phyloP scores from a whole-genome alignment of 345 rosid genomes.

The Populus pruinosa region DNA sequence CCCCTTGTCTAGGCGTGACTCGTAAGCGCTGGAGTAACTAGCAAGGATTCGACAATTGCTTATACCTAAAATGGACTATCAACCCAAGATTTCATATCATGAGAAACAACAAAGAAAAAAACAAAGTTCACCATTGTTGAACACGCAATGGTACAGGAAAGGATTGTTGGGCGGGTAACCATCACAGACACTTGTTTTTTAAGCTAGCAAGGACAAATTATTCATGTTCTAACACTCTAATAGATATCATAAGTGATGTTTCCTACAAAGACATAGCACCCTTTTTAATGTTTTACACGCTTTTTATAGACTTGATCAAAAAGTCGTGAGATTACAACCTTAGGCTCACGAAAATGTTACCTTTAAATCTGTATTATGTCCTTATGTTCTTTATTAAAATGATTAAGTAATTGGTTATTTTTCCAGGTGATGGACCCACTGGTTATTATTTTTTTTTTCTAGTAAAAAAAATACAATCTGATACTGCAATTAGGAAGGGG shows the following conservation, averaged over 20 bases:
- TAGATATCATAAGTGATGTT: neutral
- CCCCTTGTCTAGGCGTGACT: neutral
- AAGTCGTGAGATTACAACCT: neutral
- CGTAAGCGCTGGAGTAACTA: neutral
- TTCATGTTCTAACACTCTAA: neutral
- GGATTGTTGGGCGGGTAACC: neutral
- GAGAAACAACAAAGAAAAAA: no score
- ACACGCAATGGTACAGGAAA: neutral
- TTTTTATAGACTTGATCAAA: neutral
- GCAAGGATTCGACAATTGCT: neutral
- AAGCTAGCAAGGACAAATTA: neutral
- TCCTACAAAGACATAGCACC: neutral
- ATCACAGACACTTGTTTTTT: neutral
- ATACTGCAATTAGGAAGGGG: neutral
- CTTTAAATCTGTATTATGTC: neutral
- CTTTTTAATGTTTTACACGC: neutral
- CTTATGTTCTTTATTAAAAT: neutral
- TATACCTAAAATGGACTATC: neutral
- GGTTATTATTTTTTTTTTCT: no score
- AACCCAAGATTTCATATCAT: no score
- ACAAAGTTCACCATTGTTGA: no score
- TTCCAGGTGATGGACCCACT: conserved; percentile 12
- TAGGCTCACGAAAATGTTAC: neutral
- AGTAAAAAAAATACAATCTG: neutral
- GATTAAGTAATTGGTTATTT: neutral